Conservation (phyloP, 805 yeast species). For the Wickerhamiella dianesei region DNA sequence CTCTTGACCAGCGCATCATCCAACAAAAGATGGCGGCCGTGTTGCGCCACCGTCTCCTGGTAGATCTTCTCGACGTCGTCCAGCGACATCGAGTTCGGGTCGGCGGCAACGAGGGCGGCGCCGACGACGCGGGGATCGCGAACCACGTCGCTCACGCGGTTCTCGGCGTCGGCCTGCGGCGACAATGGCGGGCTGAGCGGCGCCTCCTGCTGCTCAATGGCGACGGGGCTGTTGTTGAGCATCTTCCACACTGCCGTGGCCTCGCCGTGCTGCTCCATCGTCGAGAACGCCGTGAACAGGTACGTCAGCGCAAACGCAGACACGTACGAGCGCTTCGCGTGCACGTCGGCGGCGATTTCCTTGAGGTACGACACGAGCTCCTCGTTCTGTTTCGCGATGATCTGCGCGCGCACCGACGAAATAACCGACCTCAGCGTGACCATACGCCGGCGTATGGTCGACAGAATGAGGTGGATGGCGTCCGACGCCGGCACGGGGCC, state of each 20-base stretch:
- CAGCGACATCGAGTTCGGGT: slow-evolving; percentile 15
- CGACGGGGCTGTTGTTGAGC: slow-evolving; percentile 6
- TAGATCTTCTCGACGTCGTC: slow-evolving; percentile 16
- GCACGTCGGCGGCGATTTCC: slow-evolving; percentile 17
- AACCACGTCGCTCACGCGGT: slow-evolving; percentile 8
- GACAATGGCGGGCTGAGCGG: neutral
- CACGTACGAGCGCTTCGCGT: slow-evolving; percentile 13
- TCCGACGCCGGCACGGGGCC: slow-evolving; percentile 14
- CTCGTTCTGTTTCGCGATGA: slow-evolving; percentile 15
- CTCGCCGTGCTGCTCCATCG: slow-evolving; percentile 13
- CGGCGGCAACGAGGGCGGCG: slow-evolving; percentile 16
- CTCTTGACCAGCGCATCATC: slow-evolving; percentile 18
- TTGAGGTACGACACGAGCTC: slow-evolving; percentile 12
- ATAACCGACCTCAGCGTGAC: slow-evolving; percentile 15
- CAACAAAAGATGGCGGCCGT: slow-evolving; percentile 15
- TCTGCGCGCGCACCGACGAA: slow-evolving; percentile 10
- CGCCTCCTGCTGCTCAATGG: neutral
- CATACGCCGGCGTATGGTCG: slow-evolving; percentile 14
- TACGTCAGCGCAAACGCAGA: slow-evolving; percentile 17
- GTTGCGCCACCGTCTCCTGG: slow-evolving; percentile 11
- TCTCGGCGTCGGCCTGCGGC: neutral
- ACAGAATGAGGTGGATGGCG: slow-evolving; percentile 17
- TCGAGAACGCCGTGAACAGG: slow-evolving; percentile 17
- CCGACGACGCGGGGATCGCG: slow-evolving; percentile 18
- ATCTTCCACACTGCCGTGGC: slow-evolving; percentile 17